A percentile compares a stretch with the other conserved stretches of the same genome.
Conservation (phyloP, 805 yeast genomes). For the Suhomyces tanzawaensis region DNA sequence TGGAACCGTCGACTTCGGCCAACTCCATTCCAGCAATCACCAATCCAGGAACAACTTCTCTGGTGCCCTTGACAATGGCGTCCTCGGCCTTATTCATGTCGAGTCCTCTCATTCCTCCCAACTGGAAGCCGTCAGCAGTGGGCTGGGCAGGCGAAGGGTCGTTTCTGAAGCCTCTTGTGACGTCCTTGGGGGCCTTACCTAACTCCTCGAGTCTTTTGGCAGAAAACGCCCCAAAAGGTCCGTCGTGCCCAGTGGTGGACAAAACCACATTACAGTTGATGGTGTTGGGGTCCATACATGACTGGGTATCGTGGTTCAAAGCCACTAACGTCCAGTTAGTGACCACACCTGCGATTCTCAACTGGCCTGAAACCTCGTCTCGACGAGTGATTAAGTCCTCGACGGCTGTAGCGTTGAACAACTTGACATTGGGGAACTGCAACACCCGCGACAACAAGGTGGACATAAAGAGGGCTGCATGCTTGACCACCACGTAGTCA, state of each 20-base stretch:
- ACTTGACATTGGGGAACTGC: slow-evolving; percentile 68
- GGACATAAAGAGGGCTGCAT: slow-evolving; percentile 74
- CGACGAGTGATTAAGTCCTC: slow-evolving; percentile 76
- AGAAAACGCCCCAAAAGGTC: slow-evolving; percentile 78
- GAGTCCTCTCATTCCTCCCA: slow-evolving; percentile 73
- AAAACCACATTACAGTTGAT: slow-evolving; percentile 63
- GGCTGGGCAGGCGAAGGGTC: slow-evolving; percentile 7
- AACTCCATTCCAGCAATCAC: slow-evolving; percentile 78
- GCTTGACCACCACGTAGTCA: slow-evolving; percentile 75
- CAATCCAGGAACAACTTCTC: slow-evolving; percentile 64
- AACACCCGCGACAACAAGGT: slow-evolving; percentile 68
- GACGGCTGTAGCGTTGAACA: slow-evolving; percentile 78
- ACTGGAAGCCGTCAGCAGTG: slow-evolving; percentile 25
- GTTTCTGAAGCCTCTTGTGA: slow-evolving; percentile 35
- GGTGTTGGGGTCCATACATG: slow-evolving; percentile 82
- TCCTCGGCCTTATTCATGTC: slow-evolving; percentile 81
- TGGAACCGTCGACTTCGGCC: slow-evolving; percentile 72
- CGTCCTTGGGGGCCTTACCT: slow-evolving; percentile 39
- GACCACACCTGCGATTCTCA: slow-evolving; percentile 75
- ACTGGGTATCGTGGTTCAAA: slow-evolving; percentile 71
- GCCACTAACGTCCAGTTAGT: slow-evolving; percentile 82
- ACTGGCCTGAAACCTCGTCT: slow-evolving; percentile 51
- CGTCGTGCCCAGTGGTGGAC: slow-evolving; percentile 79
- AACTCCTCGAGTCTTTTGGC: slow-evolving; percentile 57
- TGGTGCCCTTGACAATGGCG: slow-evolving; percentile 65